Evolutionary conservation across 2,329 filamentous ascomycete genomes (phyloP), one percentile per base, ranked within the genome.

Genomic region (Claviceps pazoutovae): DNA sequence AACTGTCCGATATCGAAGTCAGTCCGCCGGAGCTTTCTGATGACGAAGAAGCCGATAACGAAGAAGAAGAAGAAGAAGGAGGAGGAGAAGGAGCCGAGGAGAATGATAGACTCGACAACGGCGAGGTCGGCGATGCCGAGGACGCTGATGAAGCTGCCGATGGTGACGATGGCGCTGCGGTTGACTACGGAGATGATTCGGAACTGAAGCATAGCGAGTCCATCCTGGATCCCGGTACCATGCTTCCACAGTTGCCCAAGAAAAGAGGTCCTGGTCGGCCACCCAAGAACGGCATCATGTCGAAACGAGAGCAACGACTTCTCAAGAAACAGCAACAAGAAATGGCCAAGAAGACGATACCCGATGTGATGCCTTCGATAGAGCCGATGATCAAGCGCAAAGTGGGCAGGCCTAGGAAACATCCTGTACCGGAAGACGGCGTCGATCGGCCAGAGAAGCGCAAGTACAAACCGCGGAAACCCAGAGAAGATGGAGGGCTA

Each of bases 251-350:
- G 52, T 68, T 79, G 34, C 76, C 79, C 30, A 84, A 80, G 66
- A 83, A 84, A 56, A 81, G 86, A 58, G 86, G 86, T 14, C 86
- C 86, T 9, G 86, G 86, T n/a, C 73, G 86, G 50, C 86, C 86
- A 19, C 86, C 86, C 0, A 90, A 90, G 69, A 86, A 90, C 60
- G 86, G 86, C 30, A 77, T 88, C 62, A 87, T 89, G 80, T 90
- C 86, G 1, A 89, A 89, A 67, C 75, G 86, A 52, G 83, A 89
- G 60, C 76, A 83, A 57, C 74, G 80, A 17, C 65, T 81, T 47
- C 74, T 82, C 7, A 80, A 83, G 67, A 84, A 83, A 64, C 65
- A 68, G 51, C 68, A 71, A 53, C 65, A 70, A 54, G 69, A 71
- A 54, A 66, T 68, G 58, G 73, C 72, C 21, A 75, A 74, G 65